Base-by-base conservation (phyloP, 148 eudicot species). In the Linanthus parryae region DNA sequence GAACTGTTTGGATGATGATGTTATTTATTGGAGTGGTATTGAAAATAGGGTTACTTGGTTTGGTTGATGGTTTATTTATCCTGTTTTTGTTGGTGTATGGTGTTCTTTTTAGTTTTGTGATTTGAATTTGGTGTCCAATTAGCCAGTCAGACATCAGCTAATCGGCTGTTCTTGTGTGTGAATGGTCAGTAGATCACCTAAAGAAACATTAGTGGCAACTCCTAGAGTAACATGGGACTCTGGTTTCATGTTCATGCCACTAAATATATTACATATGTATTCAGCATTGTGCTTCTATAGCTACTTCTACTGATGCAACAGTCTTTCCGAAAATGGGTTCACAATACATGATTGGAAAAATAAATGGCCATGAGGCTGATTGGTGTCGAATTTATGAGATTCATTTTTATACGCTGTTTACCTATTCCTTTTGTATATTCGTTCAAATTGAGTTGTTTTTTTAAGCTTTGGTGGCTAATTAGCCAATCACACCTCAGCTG, bases 121-220 rank as follows among this genome's bases (percentile, higher is more conserved):
- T 25, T 52, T 45, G 22, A n/a, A 23, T 61, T 4, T 59, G 75
- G 81, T 63, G 81, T 54, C 71, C 27, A 76, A 72, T 80, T 76
- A 73, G 81, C 76, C 73, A 56, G 52, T 69, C 78, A 72, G 59
- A 57, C 63, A 42, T 60, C 54, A 58, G 64, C 57, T 53, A 7
- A 46, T 44, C 65, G 58, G 46, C 66, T 69, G 67, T 62, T 57
- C 10, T 46, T 51, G 11, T 63, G 68, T 73, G 69, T 71, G 84
- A 59, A 49, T 71, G 80, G 75, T 79, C 80, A 71, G 77, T 79
- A 67, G 71, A 61, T 63, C 64, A 60, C 70, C 68, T 10, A 67
- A 21, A 67, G 44, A 27, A 57, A 23, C 41, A 15, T 50, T 67
- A 56, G 11, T 42, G 38, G 19, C 20, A 57, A 52, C 64, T 51